Evolutionary conservation across 345 rosid genomes (phyloP).

Genomic region (Orychophragmus violaceus): DNA sequence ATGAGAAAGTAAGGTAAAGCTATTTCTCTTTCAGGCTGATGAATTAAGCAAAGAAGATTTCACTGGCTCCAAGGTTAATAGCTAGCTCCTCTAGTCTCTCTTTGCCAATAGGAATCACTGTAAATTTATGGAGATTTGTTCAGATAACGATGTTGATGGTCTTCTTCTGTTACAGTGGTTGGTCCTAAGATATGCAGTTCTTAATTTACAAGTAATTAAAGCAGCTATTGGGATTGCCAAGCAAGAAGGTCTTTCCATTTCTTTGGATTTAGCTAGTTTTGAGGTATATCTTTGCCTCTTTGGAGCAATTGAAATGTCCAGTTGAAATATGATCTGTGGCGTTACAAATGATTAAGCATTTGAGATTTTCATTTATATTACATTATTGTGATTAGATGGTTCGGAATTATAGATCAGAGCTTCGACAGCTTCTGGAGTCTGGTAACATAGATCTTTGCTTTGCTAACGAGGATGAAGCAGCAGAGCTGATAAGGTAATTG

Average conservation of each 20-base stretch:
- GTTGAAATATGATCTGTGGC: neutral
- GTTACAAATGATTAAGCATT: neutral
- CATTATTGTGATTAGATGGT: slow-evolving; percentile 60
- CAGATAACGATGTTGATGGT: slow-evolving; percentile 3
- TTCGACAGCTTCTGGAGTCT: slow-evolving; percentile 64
- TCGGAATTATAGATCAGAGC: slow-evolving; percentile 58
- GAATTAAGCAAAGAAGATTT: slow-evolving; percentile 76
- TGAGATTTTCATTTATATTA: neutral
- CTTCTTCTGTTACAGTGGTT: slow-evolving; percentile 64
- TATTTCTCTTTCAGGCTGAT: slow-evolving; percentile 50
- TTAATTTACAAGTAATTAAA: slow-evolving; percentile 67
- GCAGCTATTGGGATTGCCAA: slow-evolving; percentile 77
- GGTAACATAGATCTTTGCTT: slow-evolving; percentile 90
- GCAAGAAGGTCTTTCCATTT: slow-evolving; percentile 71
- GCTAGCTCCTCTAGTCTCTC: neutral
- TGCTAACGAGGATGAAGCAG: slow-evolving; percentile 97
- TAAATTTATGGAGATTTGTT: neutral
- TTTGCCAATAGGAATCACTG: neutral
- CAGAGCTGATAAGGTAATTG: slow-evolving; percentile 60
- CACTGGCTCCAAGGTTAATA: slow-evolving; percentile 74
- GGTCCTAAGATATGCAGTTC: slow-evolving; percentile 65
- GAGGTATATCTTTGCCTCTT: slow-evolving; percentile 70
- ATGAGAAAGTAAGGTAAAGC: neutral
- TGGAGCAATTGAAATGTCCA: no score
- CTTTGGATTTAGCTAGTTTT: slow-evolving; percentile 97